Conservation (phyloP, 2,329 filamentous ascomycete genomes). For the Cordyceps cicadae region DNA sequence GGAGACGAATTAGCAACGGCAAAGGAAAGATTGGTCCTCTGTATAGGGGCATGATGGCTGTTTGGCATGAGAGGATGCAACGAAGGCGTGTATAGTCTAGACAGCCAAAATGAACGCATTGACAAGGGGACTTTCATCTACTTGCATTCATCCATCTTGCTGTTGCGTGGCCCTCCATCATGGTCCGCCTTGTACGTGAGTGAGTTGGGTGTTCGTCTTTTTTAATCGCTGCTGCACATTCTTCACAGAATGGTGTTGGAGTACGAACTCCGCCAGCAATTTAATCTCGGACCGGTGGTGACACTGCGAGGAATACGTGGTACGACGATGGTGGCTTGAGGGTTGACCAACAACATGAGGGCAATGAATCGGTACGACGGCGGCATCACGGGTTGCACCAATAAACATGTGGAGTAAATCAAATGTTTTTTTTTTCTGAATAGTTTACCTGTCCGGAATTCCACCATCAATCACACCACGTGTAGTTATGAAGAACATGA, state of each 20-base stretch:
- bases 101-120: conserved; percentile 13
- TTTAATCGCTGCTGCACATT: background rate
- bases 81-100: conserved; percentile 12
- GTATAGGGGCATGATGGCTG: conserved; percentile 13
- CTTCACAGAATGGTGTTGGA: no score
- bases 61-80: conserved; percentile 7
- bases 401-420: background rate
- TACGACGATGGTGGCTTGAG: background rate
- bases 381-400: background rate
- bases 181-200: no score
- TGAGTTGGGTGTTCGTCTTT: background rate
- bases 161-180: no score
- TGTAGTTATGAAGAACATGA: background rate
- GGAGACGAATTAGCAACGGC: conserved; percentile 11
- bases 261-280: conserved; percentile 1
- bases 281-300: background rate
- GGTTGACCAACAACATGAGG: no score
- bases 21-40: conserved; percentile 10
- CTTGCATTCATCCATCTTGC: no score
- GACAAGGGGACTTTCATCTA: background rate
- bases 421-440: background rate
- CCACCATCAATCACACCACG: background rate
- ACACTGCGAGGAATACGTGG: background rate
- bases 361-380: no score
- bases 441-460: background rate